Conservation (phyloP, 148 eudicot genomes). For the Beta vulgaris region DNA sequence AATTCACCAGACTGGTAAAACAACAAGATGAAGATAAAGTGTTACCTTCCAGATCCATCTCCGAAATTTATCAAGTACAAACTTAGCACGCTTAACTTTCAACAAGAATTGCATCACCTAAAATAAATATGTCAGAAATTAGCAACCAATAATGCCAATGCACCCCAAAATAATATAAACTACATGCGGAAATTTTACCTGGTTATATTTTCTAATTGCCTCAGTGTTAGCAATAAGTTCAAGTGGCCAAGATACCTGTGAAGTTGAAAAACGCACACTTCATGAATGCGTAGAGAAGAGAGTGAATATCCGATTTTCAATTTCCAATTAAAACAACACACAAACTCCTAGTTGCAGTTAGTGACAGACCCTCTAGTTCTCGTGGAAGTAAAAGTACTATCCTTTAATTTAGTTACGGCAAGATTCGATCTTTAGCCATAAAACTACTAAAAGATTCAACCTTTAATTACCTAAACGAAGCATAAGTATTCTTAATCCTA, state of each 20-base stretch:
- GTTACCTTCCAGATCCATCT: conserved; percentile 96
- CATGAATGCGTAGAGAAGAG: neutral
- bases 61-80: conserved; percentile 92
- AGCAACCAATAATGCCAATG: neutral
- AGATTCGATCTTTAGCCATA: too few relatives aligned
- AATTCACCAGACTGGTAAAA: neutral
- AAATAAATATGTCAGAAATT: conserved; percentile 17
- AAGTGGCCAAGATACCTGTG: conserved; percentile 92
- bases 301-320: neutral
- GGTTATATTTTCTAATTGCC: conserved; percentile 88
- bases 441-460: too few relatives aligned
- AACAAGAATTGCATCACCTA: conserved; percentile 95
- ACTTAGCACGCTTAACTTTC: conserved; percentile 92
- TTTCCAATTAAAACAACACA: too few relatives aligned
- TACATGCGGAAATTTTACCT: conserved; percentile 45
- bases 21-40: conserved; percentile 20
- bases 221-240: conserved; percentile 86
- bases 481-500: too few relatives aligned
- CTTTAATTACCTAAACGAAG: too few relatives aligned
- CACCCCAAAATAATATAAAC: neutral
- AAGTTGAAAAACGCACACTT: conserved; percentile 19
- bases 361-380: too few relatives aligned
- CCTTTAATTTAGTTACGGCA: too few relatives aligned
- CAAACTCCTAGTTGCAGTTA: too few relatives aligned
- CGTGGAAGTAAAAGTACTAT: too few relatives aligned